These are phyloP conservation scores for Carex scoparia DNA, from an alignment of 176 grass and related monocot species.

Conservation along the genomic window DNA sequence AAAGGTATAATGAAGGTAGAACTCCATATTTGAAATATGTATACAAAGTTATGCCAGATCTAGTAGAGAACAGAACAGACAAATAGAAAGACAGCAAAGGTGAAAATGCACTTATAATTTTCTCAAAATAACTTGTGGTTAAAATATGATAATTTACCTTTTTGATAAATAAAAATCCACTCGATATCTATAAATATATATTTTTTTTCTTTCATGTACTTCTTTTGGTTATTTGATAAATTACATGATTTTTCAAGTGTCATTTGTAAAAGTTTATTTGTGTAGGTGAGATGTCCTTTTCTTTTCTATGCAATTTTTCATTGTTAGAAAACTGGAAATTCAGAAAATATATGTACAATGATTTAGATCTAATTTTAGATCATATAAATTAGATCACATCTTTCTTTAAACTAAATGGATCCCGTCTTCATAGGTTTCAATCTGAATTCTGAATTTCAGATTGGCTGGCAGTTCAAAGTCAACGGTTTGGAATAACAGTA, in stretches of 20 bases:
- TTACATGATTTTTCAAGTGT: background rate
- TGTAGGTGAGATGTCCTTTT: background rate
- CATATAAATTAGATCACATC: background rate
- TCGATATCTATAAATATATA: background rate
- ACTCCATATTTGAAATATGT: background rate
- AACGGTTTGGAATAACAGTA: background rate
- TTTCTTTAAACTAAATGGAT: background rate
- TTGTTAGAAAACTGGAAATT: background rate
- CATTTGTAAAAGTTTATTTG: background rate
- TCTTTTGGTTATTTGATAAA: background rate
- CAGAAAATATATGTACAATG: background rate
- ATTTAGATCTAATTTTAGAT: constrained; percentile 6
- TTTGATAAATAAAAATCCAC: background rate
- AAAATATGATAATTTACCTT: background rate
- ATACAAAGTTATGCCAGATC: background rate
- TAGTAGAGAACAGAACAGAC: background rate
- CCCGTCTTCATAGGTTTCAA: background rate
- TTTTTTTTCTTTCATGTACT: background rate
- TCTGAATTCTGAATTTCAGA: background rate
- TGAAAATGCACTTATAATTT: background rate
- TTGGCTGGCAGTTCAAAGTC: background rate
- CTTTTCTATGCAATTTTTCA: background rate
- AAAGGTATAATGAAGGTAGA: background rate
- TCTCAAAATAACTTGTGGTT: background rate
- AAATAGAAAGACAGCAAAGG: background rate